phyloP scores from a whole-genome alignment of 768 basidiomycete genomes.

The Tricholoma flavovirens region DNA sequence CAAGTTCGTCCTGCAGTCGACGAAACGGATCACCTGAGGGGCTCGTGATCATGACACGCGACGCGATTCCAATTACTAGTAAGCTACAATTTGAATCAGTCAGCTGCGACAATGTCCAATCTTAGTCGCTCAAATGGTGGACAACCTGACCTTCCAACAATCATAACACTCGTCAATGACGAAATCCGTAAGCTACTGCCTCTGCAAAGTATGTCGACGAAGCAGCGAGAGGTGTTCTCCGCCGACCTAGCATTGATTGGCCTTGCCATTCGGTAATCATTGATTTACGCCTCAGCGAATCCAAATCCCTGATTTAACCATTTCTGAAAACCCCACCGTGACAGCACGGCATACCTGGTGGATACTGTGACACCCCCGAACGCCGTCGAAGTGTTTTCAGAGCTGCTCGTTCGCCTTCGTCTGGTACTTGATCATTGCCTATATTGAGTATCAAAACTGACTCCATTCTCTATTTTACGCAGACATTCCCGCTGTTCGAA shows the following conservation, averaged over 20 bases:
- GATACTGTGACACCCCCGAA: slow-evolving; percentile 37
- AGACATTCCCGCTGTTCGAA: slow-evolving; percentile 26
- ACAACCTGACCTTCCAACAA: not conserved
- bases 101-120: not conserved
- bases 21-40: not conserved
- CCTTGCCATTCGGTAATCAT: slow-evolving; percentile 32
- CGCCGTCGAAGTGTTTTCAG: slow-evolving; percentile 28
- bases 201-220: slow-evolving; percentile 12
- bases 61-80: not conserved
- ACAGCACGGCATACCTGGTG: slow-evolving; percentile 46
- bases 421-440: slow-evolving; percentile 19
- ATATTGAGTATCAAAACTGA: not conserved
- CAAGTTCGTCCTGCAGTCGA: too few species aligned
- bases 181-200: slow-evolving; percentile 6
- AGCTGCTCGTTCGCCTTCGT: slow-evolving; percentile 35
- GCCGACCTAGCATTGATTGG: slow-evolving; percentile 38
- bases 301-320: not conserved
- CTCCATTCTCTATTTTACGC: not conserved
- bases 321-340: not conserved
- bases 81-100: too few species aligned
- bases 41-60: not conserved
- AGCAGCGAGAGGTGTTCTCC: slow-evolving; percentile 26
- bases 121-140: not conserved
- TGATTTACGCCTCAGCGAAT: not conserved
- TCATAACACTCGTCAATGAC: slow-evolving; percentile 7